Evolutionary conservation across 352 stramenopile species (phyloP).

Genomic region (Plasmopara viticola): DNA sequence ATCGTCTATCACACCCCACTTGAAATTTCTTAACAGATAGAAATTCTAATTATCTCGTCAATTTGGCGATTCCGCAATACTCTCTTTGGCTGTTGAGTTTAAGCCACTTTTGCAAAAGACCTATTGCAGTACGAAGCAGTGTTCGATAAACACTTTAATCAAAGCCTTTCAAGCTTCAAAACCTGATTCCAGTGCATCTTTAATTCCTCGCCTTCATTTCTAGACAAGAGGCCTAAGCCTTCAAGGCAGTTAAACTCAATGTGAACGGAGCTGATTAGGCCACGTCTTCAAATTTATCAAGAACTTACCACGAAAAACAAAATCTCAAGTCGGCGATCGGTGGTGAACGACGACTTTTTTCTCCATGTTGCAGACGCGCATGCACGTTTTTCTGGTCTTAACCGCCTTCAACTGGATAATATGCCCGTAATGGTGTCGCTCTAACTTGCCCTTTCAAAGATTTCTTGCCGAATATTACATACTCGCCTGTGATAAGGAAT

Average conservation of each 20-base stretch:
- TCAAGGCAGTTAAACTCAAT: not conserved
- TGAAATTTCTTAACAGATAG: not conserved
- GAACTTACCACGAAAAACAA: constrained; percentile 1
- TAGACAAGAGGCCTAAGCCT: not conserved
- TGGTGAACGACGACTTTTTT: not conserved
- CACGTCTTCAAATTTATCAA: not conserved
- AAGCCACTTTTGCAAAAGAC: not conserved
- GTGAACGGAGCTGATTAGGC: constrained; percentile 1
- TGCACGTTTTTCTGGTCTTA: not conserved
- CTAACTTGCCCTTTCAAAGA: not conserved
- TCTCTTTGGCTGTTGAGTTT: not conserved
- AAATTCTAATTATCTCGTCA: not conserved
- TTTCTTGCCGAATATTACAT: not conserved
- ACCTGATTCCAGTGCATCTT: not conserved
- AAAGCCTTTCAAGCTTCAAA: not conserved
- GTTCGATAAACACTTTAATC: not conserved
- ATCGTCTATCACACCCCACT: not conserved
- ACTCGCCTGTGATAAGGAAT: not conserved
- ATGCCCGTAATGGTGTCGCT: not conserved
- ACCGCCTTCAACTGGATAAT: not conserved
- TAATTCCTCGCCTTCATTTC: not conserved
- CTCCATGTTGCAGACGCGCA: not conserved
- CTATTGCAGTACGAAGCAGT: not conserved
- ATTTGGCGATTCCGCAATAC: not conserved
- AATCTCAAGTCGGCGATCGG: not conserved